Percentiles rank a stretch among this genome's conserved stretches.
Evolutionary conservation across 495 filamentous ascomycete species (phyloP).

Genomic region (Xylaria bambusicola): DNA sequence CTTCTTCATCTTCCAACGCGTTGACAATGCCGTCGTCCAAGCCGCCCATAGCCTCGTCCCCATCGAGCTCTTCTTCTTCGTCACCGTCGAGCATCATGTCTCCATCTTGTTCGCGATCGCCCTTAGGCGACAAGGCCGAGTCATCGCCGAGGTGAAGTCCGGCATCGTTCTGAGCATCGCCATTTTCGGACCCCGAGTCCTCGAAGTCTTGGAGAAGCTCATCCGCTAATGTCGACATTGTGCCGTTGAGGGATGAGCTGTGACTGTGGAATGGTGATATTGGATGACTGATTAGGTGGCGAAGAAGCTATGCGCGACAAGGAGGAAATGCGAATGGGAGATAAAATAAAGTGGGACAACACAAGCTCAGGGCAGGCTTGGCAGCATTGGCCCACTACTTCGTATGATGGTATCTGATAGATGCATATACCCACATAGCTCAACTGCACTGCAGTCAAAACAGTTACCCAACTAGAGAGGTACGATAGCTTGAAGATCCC

Average conservation of each 20-base stretch:
- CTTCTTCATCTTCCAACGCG: constrained; percentile 63
- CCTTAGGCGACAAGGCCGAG: constrained; percentile 26
- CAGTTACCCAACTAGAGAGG: too few species aligned
- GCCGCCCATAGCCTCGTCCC: constrained; percentile 58
- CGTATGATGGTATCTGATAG: too few species aligned
- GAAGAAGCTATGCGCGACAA: neutral
- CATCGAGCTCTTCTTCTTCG: constrained; percentile 49
- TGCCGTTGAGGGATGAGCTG: constrained; percentile 17
- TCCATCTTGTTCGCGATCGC: constrained; percentile 29
- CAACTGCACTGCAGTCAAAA: too few species aligned
- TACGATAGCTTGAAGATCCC: too few species aligned
- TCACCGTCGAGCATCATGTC: constrained; percentile 47
- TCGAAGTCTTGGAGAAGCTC: constrained; percentile 91
- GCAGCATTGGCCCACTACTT: neutral
- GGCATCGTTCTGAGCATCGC: constrained; percentile 54
- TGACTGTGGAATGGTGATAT: neutral
- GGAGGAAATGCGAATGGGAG: neutral
- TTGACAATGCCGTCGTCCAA: constrained; percentile 39
- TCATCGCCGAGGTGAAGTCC: constrained; percentile 34
- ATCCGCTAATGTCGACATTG: constrained; percentile 77
- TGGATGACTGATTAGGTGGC: neutral
- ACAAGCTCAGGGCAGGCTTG: neutral
- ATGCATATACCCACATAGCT: too few species aligned
- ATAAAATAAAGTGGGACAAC: constrained; percentile 16
- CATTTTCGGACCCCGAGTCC: constrained; percentile 64